Conservation (phyloP, 495 filamentous ascomycete species). For the Amorphotheca resinae region DNA sequence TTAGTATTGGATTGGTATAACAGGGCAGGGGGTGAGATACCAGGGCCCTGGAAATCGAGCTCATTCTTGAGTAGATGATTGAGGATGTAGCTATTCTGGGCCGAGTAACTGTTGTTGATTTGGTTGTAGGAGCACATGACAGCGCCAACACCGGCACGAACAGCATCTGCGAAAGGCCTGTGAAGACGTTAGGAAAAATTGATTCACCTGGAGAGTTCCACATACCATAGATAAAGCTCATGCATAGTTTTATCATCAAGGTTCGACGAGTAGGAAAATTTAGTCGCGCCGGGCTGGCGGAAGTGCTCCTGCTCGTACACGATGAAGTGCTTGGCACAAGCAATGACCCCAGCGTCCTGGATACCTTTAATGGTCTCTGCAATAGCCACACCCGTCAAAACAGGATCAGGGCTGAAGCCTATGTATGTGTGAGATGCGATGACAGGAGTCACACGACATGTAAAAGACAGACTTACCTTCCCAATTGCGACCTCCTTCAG, state of each 20-base stretch:
- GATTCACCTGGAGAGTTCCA: conserved; percentile 20
- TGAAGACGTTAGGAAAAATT: conserved; percentile 15
- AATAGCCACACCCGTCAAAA: conserved; percentile 62
- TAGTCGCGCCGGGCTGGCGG: conserved; percentile 55
- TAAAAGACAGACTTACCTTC: conserved; percentile 32
- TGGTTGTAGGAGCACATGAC: conserved; percentile 95
- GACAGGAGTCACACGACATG: not conserved
- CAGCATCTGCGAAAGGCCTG: conserved; percentile 59
- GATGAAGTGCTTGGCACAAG: conserved; percentile 74
- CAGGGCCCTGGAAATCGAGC: conserved; percentile 86
- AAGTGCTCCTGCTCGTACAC: conserved; percentile 73
- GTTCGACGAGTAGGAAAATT: conserved; percentile 60
- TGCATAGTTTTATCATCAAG: conserved; percentile 92
- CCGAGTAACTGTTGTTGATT: conserved; percentile 59
- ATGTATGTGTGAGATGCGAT: not conserved
- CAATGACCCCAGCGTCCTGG: conserved; percentile 70
- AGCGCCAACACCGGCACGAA: conserved; percentile 65
- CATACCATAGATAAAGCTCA: conserved; percentile 78
- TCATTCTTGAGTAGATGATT: conserved; percentile 85
- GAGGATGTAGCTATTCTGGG: conserved; percentile 57
- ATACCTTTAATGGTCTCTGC: conserved; percentile 67
- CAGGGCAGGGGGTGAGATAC: conserved; percentile 9
- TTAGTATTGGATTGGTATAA: conserved; percentile 1
- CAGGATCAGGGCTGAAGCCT: conserved; percentile 60
- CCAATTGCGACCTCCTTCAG: conserved; percentile 85